phyloP scores from a whole-genome alignment of 441 rosid genomes.

The Populus hybrid region DNA sequence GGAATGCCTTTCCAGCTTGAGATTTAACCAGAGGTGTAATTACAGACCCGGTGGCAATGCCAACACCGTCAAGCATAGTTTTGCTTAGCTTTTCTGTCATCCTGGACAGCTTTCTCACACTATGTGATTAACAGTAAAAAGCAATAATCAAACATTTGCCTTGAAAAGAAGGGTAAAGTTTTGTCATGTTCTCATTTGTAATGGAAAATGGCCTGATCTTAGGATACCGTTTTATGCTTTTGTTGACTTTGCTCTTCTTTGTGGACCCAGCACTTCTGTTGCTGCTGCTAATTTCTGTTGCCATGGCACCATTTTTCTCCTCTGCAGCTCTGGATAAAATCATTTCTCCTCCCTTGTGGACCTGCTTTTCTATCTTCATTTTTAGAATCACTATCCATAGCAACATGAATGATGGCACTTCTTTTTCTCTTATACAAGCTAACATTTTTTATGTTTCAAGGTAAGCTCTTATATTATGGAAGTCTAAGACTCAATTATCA shows the following conservation, averaged over 20 bases:
- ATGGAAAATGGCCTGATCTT: background rate
- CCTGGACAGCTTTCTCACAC: constrained; percentile 67
- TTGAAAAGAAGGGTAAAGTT: background rate
- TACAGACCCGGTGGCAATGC: constrained; percentile 57
- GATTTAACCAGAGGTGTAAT: constrained; percentile 69
- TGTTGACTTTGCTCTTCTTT: constrained; percentile 55
- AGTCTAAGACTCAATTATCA: background rate
- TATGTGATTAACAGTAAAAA: constrained; percentile 11
- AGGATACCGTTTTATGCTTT: constrained; percentile 71
- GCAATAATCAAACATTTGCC: constrained; percentile 9
- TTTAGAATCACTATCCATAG: background rate
- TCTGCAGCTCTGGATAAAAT: constrained; percentile 48
- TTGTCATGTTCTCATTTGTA: background rate
- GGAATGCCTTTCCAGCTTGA: constrained; percentile 66
- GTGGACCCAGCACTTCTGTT: constrained; percentile 23
- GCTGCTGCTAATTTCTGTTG: constrained; percentile 23
- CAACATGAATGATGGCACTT: background rate
- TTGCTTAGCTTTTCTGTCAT: constrained; percentile 84
- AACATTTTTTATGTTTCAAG: background rate
- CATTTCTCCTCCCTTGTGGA: constrained; percentile 76
- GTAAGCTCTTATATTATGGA: background rate
- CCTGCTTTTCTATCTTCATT: constrained; percentile 26
- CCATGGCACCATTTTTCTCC: constrained; percentile 34
- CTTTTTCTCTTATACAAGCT: background rate
- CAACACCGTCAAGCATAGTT: constrained; percentile 60